Evolutionary conservation across 1,284 basidiomycete species (phyloP), one percentile per base, ranked within the genome.

Genomic region (Afroboletus lepidellus): DNA sequence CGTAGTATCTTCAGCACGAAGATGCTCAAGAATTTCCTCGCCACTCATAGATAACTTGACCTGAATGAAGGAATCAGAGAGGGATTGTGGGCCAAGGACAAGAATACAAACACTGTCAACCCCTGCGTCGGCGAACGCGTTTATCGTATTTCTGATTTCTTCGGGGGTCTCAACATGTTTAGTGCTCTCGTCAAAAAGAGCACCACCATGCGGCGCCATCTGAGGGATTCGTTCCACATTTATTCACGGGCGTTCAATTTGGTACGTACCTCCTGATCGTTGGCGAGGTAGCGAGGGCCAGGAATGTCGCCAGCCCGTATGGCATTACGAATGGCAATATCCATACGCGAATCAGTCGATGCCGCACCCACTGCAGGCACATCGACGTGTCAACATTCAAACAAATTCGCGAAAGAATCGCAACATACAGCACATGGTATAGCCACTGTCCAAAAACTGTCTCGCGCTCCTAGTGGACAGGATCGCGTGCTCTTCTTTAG

Each of bases 1-100:
- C 3, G 68, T 71, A 9, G 48, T 72, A 38, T 61, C 60, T 36
- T 73, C 70, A 2, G 70, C 69, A 7, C 68, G 61, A 48, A 73
- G 60, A 15, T 57, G 41, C 39, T 70, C 65, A 0, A 72, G 70
- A 20, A 69, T 65, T 49, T 71, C 71, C 12, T 73, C 71, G 1
- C 71, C 69, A 16, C 63, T 66, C 69, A 71, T 71, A 6, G 54
- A 63, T 11, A 68, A 27, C 29, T 68, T 68, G 53, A 70, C 11
- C 62, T 64, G n/a, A 16, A 13, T 16, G 16, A 38, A 3, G 0
- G 15, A 32, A 36, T 54, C 25, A 54, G 30, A 39, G 16, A 1
- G 20, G 25, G 25, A 18, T 4, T 1, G 1, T 13, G 7, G 11
- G 1, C 5, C 42, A 32, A 45, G 12, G 9, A 33, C 5, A 34